Conservation (phyloP, 495 filamentous ascomycete genomes). For the Aspergillus panamensis region DNA sequence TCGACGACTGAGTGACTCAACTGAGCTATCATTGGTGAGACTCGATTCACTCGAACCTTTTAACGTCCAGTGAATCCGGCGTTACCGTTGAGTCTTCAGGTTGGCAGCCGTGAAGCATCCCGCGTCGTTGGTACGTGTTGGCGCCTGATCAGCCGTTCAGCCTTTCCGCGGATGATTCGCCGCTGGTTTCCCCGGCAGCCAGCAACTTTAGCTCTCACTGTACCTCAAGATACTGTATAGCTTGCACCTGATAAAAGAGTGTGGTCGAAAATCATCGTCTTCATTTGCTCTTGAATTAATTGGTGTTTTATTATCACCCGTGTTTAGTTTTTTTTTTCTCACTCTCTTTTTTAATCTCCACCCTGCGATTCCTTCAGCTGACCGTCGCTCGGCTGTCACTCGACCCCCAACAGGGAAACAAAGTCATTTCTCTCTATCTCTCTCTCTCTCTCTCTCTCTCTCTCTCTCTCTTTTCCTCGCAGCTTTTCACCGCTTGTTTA, state of each 20-base stretch:
- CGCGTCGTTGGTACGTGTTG: constrained; percentile 11
- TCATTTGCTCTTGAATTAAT: not conserved
- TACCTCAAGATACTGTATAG: not conserved
- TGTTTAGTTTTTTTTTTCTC: not conserved
- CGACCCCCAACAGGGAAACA: not conserved
- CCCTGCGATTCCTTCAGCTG: constrained; percentile 15
- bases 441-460: constrained; percentile 1
- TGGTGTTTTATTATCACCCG: not conserved
- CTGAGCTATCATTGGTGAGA: too few species aligned
- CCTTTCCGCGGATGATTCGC: constrained; percentile 5
- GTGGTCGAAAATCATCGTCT: constrained; percentile 5
- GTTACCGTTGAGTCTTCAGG: not conserved
- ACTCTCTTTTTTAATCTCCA: not conserved
- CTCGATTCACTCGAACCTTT: too few species aligned
- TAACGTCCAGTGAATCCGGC: too few species aligned
- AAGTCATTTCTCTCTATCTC: constrained; percentile 7
- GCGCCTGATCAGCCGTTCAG: constrained; percentile 6
- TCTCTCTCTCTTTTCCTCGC: constrained; percentile 1
- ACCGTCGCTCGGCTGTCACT: constrained; percentile 11
- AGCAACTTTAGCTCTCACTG: not conserved
- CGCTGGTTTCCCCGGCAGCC: constrained; percentile 24
- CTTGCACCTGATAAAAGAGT: constrained; percentile 1
- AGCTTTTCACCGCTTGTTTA: constrained; percentile 7
- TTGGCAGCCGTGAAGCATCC: not conserved
- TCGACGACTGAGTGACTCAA: too few species aligned